Conservation (phyloP, 139 green algal species). For the Klebsormidium nitens region DNA sequence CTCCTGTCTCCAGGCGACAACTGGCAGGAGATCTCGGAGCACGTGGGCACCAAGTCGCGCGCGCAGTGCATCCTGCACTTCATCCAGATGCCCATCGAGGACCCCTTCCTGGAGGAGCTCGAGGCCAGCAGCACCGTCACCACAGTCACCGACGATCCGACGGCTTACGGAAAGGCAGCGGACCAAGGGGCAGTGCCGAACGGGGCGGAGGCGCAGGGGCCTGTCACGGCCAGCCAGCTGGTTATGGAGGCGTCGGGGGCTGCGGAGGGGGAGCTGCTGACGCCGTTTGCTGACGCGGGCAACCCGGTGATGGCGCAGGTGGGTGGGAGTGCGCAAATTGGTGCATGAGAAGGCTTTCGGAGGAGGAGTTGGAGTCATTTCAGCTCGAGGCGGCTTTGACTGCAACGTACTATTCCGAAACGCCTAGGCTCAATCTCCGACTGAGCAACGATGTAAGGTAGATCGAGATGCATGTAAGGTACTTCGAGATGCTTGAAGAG, state of each 20-base stretch:
- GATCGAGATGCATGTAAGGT: too few relatives aligned
- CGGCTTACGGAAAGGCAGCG: background rate
- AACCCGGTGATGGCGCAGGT: slow-evolving; percentile 77
- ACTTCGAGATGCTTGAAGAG: too few relatives aligned
- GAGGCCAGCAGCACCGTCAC: slow-evolving; percentile 18
- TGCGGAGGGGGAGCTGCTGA: background rate
- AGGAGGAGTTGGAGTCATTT: background rate
- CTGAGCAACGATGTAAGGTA: too few relatives aligned
- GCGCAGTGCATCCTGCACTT: slow-evolving; percentile 85
- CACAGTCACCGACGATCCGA: background rate
- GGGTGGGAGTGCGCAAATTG: background rate
- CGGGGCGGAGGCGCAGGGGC: background rate
- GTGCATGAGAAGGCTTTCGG: background rate
- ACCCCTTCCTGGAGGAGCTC: slow-evolving; percentile 69
- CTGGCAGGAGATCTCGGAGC: slow-evolving; percentile 76
- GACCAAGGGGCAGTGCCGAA: background rate
- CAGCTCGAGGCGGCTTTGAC: too few relatives aligned
- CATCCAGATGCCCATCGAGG: slow-evolving; percentile 83
- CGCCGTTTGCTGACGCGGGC: slow-evolving; percentile 68
- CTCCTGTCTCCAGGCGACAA: slow-evolving; percentile 68
- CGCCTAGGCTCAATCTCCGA: too few relatives aligned
- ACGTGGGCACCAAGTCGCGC: slow-evolving; percentile 72
- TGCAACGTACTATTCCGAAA: too few relatives aligned
- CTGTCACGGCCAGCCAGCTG: background rate
- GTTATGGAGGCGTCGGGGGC: background rate